Evolutionary conservation across 257 asterid genomes (phyloP), one percentile per base, ranked within the genome.

Genomic region (Verbascum thapsus): DNA sequence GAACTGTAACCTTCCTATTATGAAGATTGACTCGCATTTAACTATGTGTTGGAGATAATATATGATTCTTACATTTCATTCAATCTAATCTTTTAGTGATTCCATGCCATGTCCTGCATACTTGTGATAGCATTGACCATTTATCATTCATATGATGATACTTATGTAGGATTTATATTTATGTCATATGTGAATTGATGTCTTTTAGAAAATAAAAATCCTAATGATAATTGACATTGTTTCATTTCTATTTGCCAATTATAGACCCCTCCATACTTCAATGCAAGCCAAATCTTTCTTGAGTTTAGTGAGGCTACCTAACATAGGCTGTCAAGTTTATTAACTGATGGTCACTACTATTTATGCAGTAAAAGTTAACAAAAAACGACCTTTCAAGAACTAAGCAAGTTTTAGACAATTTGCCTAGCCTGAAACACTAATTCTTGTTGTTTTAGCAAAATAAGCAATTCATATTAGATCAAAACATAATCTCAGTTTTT

Each of bases 1-100:
- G 42, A 40, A 12, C 70, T 61, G 50, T 64, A 39, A 40, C 66
- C 40, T 53, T 73, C 47, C 38, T 39, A 12, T n/a, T 15, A 12
- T 10, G 11, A 19, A 56, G n/a, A 42, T 23, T 35, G 3, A 18
- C 39, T 53, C 61, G 41, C 32, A 5, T 16, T 37, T 15, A 67
- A 39, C 51, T 41, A 44, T 16, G 10, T 48, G 11, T 11, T 1
- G 11, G 37, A 22, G 16, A 53, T 37, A 7, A 54, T 2, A 13
- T 58, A 39, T 45, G 42, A 22, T 35, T 23, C 35, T 51, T 6
- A 16, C 35, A 6, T 58, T 40, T 18, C 11, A 1, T 47, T 57
- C 54, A 20, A 26, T 22, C 3, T 3, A n/a, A 61, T 15, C 71
- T 42, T 34, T 10, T 44, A 16, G 19, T 53, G n/a, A n/a, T 51